Conservation (phyloP, 73 alveolate species). For the Tetrahymena thermophila region DNA sequence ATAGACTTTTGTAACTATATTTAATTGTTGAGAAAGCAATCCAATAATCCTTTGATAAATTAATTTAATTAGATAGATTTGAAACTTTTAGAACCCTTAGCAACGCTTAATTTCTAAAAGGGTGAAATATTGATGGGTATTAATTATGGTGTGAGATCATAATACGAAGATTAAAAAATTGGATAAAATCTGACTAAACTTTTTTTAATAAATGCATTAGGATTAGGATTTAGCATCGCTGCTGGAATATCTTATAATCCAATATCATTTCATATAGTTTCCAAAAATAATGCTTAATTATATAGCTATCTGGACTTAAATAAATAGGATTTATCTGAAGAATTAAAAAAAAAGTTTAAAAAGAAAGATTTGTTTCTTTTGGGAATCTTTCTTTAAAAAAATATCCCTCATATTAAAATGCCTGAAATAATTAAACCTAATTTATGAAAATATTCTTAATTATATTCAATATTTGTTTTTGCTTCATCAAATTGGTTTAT, state of each 20-base stretch:
- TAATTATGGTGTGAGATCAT: not conserved
- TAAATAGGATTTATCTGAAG: not conserved
- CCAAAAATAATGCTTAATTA: not conserved
- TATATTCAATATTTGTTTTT: too few species aligned
- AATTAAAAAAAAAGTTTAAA: not conserved
- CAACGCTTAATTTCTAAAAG: not conserved
- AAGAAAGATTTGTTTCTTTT: not conserved
- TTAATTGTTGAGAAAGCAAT: not conserved
- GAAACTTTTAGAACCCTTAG: not conserved
- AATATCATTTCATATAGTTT: not conserved
- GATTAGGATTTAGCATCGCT: not conserved
- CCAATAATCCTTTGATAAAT: not conserved
- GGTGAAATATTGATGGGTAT: not conserved
- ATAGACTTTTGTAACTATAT: not conserved
- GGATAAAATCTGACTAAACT: not conserved
- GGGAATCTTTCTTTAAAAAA: not conserved
- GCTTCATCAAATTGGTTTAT: too few species aligned
- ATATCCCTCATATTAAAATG: not conserved
- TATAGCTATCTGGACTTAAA: not conserved
- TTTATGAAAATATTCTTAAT: not conserved
- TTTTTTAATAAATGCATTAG: not conserved
- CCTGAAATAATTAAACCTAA: not conserved
- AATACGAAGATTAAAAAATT: not conserved
- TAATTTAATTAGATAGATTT: not conserved
- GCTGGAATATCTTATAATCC: not conserved